Evolutionary conservation across 345 rosid genomes (phyloP).

Genomic region (Pistacia integerrima): DNA sequence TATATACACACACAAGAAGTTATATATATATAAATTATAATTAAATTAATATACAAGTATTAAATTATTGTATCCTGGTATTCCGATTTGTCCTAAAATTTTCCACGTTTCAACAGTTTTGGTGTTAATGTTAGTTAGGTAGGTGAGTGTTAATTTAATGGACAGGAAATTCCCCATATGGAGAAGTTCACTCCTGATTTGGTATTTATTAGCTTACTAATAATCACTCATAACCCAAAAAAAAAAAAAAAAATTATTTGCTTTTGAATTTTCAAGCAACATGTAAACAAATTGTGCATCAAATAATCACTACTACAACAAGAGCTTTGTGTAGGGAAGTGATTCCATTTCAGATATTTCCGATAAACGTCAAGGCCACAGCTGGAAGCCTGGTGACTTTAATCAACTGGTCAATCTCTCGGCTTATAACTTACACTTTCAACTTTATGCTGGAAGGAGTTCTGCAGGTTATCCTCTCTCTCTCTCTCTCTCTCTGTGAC

Average conservation of each 20-base stretch:
- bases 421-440: not conserved
- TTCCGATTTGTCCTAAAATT: too few relatives aligned
- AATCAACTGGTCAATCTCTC: not conserved
- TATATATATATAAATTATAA: too few relatives aligned
- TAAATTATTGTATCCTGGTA: too few relatives aligned
- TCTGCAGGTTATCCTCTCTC: not conserved
- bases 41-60: too few relatives aligned
- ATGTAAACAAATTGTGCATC: not conserved
- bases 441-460: not conserved
- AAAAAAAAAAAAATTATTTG: not conserved
- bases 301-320: slow-evolving; percentile 20
- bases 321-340: slow-evolving; percentile 30
- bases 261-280: not conserved
- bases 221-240: slow-evolving; percentile 16
- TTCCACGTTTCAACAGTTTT: too few relatives aligned
- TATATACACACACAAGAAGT: too few relatives aligned
- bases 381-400: not conserved
- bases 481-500: not conserved
- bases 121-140: too few relatives aligned
- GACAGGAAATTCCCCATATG: slow-evolving; percentile 26
- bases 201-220: slow-evolving; percentile 37
- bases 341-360: not conserved
- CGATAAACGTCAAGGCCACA: not conserved
- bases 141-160: not conserved
- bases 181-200: slow-evolving; percentile 36